phyloP scores from a whole-genome alignment of 2,329 filamentous ascomycete species.

The Geosmithia flava region DNA sequence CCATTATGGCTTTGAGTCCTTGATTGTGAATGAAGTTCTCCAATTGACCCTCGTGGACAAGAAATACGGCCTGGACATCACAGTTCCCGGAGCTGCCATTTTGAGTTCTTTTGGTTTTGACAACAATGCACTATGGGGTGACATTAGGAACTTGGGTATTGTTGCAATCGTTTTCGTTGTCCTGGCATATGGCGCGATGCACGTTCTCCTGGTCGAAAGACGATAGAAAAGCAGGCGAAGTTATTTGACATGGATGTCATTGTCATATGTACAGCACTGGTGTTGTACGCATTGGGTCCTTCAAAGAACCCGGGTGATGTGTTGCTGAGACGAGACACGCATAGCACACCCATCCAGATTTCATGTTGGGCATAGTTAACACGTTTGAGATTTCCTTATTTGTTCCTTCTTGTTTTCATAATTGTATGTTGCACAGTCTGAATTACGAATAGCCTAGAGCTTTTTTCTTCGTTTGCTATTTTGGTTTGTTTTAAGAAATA shows the following conservation, averaged over 20 bases:
- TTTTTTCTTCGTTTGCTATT: background rate
- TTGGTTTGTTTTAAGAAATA: background rate
- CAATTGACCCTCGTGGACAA: constrained; percentile 82
- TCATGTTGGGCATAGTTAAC: background rate
- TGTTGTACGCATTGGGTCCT: background rate
- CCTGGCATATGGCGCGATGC: constrained; percentile 85
- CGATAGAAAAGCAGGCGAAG: constrained; percentile 12
- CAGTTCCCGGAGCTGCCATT: constrained; percentile 88
- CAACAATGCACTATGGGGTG: constrained; percentile 72
- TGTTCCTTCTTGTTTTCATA: too few relatives aligned
- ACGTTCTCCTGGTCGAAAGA: constrained; percentile 84
- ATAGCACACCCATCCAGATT: background rate
- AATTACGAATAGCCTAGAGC: background rate
- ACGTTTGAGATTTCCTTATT: background rate
- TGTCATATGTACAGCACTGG: too few relatives aligned
- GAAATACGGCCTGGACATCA: constrained; percentile 93
- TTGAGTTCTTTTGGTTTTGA: constrained; percentile 92
- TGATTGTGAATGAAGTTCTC: constrained; percentile 95
- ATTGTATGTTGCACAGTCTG: background rate
- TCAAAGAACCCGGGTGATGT: background rate
- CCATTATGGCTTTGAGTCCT: constrained; percentile 91
- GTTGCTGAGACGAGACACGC: background rate
- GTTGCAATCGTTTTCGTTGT: constrained; percentile 78
- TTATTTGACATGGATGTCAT: background rate
- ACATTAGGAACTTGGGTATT: constrained; percentile 68